Evolutionary conservation across 2,329 filamentous ascomycete genomes (phyloP).

Genomic region (Pestalotiopsis sp.): DNA sequence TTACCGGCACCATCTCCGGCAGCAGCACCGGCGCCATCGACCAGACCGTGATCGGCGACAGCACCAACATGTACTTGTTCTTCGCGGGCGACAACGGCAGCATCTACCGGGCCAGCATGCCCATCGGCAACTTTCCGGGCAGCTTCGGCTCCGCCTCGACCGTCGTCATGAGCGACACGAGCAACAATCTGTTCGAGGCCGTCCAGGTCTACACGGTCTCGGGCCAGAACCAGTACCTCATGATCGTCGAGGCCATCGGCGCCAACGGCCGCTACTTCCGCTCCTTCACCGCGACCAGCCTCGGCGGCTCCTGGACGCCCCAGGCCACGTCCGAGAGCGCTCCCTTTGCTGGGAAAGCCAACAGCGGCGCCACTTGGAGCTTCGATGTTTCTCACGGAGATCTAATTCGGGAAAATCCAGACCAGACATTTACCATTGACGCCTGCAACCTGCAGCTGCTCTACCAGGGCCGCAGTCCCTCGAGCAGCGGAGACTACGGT

Average conservation of each 20-base stretch:
- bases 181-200: constrained; percentile 65
- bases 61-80: constrained; percentile 67
- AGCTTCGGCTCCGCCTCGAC: constrained; percentile 56
- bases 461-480: constrained; percentile 60
- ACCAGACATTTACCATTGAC: constrained; percentile 66
- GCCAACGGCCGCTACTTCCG: constrained; percentile 65
- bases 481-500: constrained; percentile 48
- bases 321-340: constrained; percentile 56
- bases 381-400: constrained; percentile 71
- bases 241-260: constrained; percentile 69
- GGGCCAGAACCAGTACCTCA: constrained; percentile 61
- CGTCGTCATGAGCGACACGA: constrained; percentile 54
- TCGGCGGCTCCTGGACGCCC: constrained; percentile 60
- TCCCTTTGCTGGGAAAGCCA: constrained; percentile 70
- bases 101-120: constrained; percentile 67
- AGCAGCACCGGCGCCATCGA: constrained; percentile 61
- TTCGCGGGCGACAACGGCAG: constrained; percentile 69
- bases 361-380: constrained; percentile 67
- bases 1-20: constrained; percentile 54
- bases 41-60: constrained; percentile 66
- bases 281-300: constrained; percentile 62
- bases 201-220: constrained; percentile 66
- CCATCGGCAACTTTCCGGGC: constrained; percentile 63
- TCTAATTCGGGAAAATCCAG: constrained; percentile 55
- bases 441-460: constrained; percentile 67